Evolutionary conservation across 495 filamentous ascomycete species (phyloP), one percentile per base, ranked within the genome.

Genomic region (Neurospora tetraspora): DNA sequence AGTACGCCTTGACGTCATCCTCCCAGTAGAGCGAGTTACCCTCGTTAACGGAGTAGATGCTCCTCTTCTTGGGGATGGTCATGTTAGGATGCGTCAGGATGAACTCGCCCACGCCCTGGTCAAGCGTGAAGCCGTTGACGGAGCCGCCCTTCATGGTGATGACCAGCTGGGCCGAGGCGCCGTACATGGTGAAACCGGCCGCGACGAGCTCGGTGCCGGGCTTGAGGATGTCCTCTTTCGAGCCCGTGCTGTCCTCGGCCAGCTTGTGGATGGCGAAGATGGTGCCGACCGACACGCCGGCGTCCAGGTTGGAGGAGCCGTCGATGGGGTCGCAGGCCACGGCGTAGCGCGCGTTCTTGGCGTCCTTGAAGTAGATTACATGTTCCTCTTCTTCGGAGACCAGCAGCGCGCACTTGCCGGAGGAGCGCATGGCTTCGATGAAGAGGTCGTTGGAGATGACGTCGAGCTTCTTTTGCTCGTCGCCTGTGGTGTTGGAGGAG

Each of bases 401-500:
- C 18, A 99, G 84, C 69, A 98, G 84, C 59, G 92, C 90, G 79
- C 93, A 93, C 82, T 95, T 94, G 74, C 93, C 95, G 39, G 91
- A 96, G 39, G 91, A 94, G 69, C 88, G 88, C 96, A 99, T 98
- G 70, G 94, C 91, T 53, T 93, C 89, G 78, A 98, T 91, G 85
- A 99, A 98, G 75, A 99, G 87, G 77, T 99, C 96, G 83, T 99
- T 98, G 80, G 94, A 93, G 79, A 99, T 98, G 40, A 99, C 96
- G 81, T 99, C 96, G 43, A 99, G 92, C 84, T 98, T 99, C 90
- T 99, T 98, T 81, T 99, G 96, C 80, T 98, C 96, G 82, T 99
- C 96, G 47, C 96, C 96, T 4, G 96, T 98, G 34, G 88, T 92
- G 84, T 99, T 99, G 74, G 94, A 92, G 74, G 94, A 96, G 39